Base-by-base conservation (phyloP, 495 filamentous ascomycete species). In the Evansstolkia leycettana region DNA sequence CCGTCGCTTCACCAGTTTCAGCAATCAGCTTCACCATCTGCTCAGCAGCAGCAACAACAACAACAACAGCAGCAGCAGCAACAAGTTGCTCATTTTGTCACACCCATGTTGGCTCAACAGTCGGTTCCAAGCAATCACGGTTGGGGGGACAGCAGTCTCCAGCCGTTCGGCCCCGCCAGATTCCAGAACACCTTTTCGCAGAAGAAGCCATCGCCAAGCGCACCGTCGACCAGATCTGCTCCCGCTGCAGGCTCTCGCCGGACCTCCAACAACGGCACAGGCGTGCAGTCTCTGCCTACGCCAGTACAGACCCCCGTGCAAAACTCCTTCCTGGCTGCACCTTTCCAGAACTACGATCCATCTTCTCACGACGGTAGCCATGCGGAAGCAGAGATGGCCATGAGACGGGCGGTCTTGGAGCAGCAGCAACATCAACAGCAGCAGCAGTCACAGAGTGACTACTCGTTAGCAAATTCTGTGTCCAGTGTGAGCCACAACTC, bases 401-500 rank as follows among this genome's bases (percentile, higher is more conserved):
- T 75, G 68, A 67, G 69, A 56, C 65, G 61, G 31, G 66, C 65
- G 19, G 54, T 67, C 36, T 57, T 75, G 55, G 70, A 75, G 28
- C 68, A 73, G 26, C 63, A 69, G 33, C 52, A 62, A 34, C 48
- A 57, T 42, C 48, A 51, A 29, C 42, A 50, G 19, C 55, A 57
- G 29, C 31, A 31, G 7, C 51, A 52, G 17, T 47, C 45, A 34
- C 51, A 50, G 17, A 52, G 50, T 18, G 56, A 64, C 10, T 63
- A 73, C 44, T 73, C 73, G 0, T 44, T 65, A 27, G 57, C 67
- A 17, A 67, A 65, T 26, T 75, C 69, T 4, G 72, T 70, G 28
- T 74, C 72, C 11, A 74, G 63, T 32, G 53, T 66, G 50, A 70
- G 67, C 41, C 59, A 64, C 31, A 65, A 71, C 36, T 76, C 71